Conservation (phyloP, 2,329 filamentous ascomycete species). For the Fusarium tuaranense region DNA sequence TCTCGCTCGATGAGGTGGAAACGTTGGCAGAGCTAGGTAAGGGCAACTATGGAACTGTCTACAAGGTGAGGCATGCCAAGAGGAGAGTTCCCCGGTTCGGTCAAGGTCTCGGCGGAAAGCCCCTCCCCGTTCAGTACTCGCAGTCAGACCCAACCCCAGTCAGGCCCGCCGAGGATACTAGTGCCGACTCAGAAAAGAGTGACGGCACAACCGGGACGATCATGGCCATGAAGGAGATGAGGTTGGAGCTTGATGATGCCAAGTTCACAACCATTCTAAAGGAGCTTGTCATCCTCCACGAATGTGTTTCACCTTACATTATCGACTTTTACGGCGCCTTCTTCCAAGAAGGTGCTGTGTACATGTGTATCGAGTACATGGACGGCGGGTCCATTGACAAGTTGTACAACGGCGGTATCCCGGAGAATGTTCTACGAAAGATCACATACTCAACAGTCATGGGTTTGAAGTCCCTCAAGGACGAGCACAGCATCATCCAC, state of each 20-base stretch:
- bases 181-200: constrained; percentile 43
- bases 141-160: constrained; percentile 51
- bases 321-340: constrained; percentile 99
- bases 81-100: constrained; percentile 69
- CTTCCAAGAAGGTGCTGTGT: constrained; percentile 98
- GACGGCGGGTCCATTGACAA: constrained; percentile 98
- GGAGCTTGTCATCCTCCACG: constrained; percentile 95
- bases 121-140: constrained; percentile 51
- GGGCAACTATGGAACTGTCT: constrained; percentile 98
- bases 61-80: constrained; percentile 91
- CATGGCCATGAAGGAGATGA: constrained; percentile 99
- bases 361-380: constrained; percentile 99
- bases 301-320: constrained; percentile 94
- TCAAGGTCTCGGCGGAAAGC: constrained; percentile 65
- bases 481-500: constrained; percentile 99
- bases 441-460: constrained; percentile 91
- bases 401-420: constrained; percentile 89
- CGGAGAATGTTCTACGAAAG: constrained; percentile 88
- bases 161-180: constrained; percentile 45
- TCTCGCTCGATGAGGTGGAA: constrained; percentile 95
- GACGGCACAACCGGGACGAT: constrained; percentile 76
- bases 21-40: constrained; percentile 94
- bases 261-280: constrained; percentile 98
- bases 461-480: constrained; percentile 92
- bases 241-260: constrained; percentile 93